Percentiles rank a stretch among this genome's conserved stretches.
Evolutionary conservation across 2,329 filamentous ascomycete species (phyloP).

Genomic region (Aureobasidium melanogenum): DNA sequence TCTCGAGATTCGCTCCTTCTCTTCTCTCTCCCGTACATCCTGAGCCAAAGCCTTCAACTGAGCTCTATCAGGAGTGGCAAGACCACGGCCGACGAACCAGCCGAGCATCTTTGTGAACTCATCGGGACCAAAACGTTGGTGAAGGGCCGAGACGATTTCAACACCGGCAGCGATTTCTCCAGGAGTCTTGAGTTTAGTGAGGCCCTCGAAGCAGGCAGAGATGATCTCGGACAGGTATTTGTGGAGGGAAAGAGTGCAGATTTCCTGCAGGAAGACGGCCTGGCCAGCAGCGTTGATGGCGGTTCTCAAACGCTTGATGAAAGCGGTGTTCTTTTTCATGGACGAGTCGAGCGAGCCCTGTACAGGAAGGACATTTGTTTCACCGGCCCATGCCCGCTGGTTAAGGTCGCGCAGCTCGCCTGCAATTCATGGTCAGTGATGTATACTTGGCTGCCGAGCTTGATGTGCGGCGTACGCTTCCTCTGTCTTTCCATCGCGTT

Average conservation of each 20-base stretch:
- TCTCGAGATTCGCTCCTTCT: conserved; percentile 81
- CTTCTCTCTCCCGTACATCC: conserved; percentile 86
- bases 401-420: conserved; percentile 89
- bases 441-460: neutral
- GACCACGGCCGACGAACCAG: conserved; percentile 83
- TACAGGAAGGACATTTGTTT: conserved; percentile 73
- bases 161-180: conserved; percentile 88
- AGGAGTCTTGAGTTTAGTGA: conserved; percentile 83
- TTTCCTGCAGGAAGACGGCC: conserved; percentile 79
- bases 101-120: conserved; percentile 89
- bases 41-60: conserved; percentile 67
- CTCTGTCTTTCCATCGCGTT: conserved; percentile 40
- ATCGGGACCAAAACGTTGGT: conserved; percentile 82
- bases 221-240: conserved; percentile 98
- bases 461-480: conserved; percentile 32
- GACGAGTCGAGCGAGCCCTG: conserved; percentile 81
- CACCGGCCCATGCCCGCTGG: conserved; percentile 77
- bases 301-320: conserved; percentile 91
- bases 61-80: conserved; percentile 83
- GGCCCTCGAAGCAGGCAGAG: conserved; percentile 86
- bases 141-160: conserved; percentile 88
- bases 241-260: conserved; percentile 80
- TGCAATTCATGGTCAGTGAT: conserved; percentile 30
- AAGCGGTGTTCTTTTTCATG: conserved; percentile 95
- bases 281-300: conserved; percentile 73